phyloP scores from a whole-genome alignment of 441 rosid species.

The Bruguiera hainesii region DNA sequence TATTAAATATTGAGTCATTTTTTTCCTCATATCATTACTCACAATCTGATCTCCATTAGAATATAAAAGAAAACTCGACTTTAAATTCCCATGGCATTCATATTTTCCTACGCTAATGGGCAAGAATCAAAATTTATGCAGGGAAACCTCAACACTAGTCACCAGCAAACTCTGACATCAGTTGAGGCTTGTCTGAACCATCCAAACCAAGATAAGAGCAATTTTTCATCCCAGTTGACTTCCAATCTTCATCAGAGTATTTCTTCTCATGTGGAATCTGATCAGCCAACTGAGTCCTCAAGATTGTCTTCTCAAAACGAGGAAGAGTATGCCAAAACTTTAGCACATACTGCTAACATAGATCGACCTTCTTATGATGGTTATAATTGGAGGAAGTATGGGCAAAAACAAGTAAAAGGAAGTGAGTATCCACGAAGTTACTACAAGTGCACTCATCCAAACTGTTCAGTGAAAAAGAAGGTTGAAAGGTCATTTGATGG shows the following conservation, averaged over 20 bases:
- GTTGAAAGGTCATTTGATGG: slow-evolving; percentile 87
- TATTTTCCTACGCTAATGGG: neutral
- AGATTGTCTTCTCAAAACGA: slow-evolving; percentile 32
- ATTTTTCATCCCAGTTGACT: slow-evolving; percentile 27
- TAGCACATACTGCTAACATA: slow-evolving; percentile 21
- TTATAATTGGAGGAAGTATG: slow-evolving; percentile 96
- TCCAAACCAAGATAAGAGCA: slow-evolving; percentile 31
- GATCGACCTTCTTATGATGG: slow-evolving; percentile 84
- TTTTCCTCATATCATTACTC: no score
- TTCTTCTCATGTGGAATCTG: slow-evolving; percentile 29
- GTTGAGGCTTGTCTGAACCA: slow-evolving; percentile 27
- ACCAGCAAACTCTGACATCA: slow-evolving; percentile 27
- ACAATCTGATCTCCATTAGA: neutral
- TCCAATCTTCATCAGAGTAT: slow-evolving; percentile 28
- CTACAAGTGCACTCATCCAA: slow-evolving; percentile 86
- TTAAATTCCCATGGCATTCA: neutral
- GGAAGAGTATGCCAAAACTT: slow-evolving; percentile 45
- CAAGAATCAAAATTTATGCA: slow-evolving; percentile 19
- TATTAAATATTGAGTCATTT: neutral
- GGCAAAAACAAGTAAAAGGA: slow-evolving; percentile 97
- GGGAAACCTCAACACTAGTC: slow-evolving; percentile 42
- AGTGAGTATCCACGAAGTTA: slow-evolving; percentile 93
- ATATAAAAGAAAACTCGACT: neutral
- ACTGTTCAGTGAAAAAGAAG: slow-evolving; percentile 87
- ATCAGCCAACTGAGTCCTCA: slow-evolving; percentile 30